Evolutionary conservation across 225 moss, liverwort and hornwort genomes (phyloP).

Genomic region (Marchantia paleacea): DNA sequence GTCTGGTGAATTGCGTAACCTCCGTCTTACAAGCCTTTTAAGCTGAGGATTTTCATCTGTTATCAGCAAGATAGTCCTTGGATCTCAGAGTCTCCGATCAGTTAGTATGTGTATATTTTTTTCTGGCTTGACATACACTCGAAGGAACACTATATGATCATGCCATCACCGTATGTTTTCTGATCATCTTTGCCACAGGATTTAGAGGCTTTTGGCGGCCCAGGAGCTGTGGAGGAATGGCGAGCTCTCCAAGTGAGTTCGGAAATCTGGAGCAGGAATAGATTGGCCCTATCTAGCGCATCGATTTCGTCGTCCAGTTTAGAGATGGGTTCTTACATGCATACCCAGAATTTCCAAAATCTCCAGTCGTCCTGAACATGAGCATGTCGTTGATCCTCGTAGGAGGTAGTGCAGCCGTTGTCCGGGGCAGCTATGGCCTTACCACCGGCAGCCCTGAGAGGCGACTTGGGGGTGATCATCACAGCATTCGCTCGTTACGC

Average conservation of each 20-base stretch:
- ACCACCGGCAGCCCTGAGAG: slow-evolving; percentile 84
- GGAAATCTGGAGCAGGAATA: too few relatives aligned
- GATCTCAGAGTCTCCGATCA: neutral
- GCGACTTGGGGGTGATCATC: slow-evolving; percentile 74
- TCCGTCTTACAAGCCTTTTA: too few relatives aligned
- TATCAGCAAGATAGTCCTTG: neutral
- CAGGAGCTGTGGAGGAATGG: slow-evolving; percentile 83
- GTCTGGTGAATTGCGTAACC: too few relatives aligned
- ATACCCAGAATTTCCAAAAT: neutral
- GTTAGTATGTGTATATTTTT: too few relatives aligned
- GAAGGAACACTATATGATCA: neutral
- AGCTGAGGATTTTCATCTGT: neutral
- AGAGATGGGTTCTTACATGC: neutral
- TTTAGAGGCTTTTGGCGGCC: slow-evolving; percentile 63
- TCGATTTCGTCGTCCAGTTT: too few relatives aligned
- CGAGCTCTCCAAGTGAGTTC: slow-evolving; percentile 69
- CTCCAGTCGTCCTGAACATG: neutral
- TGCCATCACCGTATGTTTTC: neutral
- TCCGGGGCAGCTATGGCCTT: slow-evolving; percentile 84
- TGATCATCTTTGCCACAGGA: slow-evolving; percentile 47
- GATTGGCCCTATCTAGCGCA: too few relatives aligned
- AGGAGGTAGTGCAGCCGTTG: slow-evolving; percentile 76
- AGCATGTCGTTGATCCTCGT: slow-evolving; percentile 6
- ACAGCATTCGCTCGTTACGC: slow-evolving; percentile 76
- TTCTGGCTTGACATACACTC: neutral